Conservation (phyloP, 257 asterid genomes). For the Solanum raphanifolium region DNA sequence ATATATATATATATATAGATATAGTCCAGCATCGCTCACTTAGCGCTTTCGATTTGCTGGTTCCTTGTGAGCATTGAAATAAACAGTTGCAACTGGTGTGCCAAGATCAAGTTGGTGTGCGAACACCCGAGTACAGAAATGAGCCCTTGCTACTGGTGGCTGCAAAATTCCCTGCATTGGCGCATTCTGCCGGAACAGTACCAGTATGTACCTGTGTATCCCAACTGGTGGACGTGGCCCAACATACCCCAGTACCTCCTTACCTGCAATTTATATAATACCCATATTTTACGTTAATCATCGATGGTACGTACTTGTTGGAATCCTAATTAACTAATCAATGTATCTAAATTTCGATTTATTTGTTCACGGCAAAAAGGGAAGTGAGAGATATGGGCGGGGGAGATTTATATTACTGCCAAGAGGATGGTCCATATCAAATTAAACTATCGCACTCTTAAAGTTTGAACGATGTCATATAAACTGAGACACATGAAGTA, state of each 20-base stretch:
- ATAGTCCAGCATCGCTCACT: background rate
- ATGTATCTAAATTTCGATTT: background rate
- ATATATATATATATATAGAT: background rate
- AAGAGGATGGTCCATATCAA: too few species aligned
- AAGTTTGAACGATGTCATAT: too few species aligned
- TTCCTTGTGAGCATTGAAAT: conserved; percentile 52
- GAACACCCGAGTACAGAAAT: conserved; percentile 44
- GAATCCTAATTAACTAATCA: background rate
- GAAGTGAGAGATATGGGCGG: background rate
- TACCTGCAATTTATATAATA: conserved; percentile 18
- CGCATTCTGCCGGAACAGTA: conserved; percentile 29
- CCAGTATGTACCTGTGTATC: conserved; percentile 49
- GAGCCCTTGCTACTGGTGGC: conserved; percentile 18
- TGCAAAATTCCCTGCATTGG: conserved; percentile 1
- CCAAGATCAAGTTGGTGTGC: conserved; percentile 28
- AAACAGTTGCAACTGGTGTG: conserved; percentile 46
- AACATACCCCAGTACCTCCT: conserved; percentile 24
- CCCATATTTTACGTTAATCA: background rate
- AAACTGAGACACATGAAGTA: rapidly evolving
- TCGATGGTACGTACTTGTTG: background rate
- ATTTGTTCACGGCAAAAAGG: background rate
- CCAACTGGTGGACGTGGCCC: conserved; percentile 45
- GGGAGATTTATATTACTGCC: background rate
- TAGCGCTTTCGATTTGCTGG: conserved; percentile 29
- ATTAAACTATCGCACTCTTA: background rate